Evolutionary conservation across 441 rosid species (phyloP).

Genomic region (Eutrema salsugineum): DNA sequence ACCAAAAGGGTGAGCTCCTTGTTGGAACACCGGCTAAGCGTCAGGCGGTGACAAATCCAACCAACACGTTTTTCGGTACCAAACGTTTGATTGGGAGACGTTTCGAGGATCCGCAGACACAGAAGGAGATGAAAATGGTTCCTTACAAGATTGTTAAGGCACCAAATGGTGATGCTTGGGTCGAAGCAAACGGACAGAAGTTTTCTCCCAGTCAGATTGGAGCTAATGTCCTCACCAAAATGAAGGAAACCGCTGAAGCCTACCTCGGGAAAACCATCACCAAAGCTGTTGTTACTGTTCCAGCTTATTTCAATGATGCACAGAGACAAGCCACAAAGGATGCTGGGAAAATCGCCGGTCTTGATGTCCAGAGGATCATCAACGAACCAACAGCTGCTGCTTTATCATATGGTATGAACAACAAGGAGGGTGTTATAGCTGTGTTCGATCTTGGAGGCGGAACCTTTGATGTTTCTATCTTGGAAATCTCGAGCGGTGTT

Average conservation of each 20-base stretch:
- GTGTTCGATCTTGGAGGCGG: constrained; percentile 59
- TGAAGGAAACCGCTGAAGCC: constrained; percentile 61
- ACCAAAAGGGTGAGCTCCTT: constrained; percentile 47
- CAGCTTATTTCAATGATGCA: constrained; percentile 48
- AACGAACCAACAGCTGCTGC: constrained; percentile 58
- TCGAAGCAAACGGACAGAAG: constrained; percentile 38
- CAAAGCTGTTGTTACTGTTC: constrained; percentile 36
- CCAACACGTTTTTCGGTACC: constrained; percentile 17
- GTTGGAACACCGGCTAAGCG: constrained; percentile 63
- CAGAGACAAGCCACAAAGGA: constrained; percentile 49
- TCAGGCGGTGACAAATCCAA: constrained; percentile 30
- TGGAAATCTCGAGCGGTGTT: constrained; percentile 49
- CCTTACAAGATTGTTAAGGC: constrained; percentile 50
- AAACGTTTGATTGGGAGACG: constrained; percentile 33
- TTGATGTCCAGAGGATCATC: constrained; percentile 45
- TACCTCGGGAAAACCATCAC: constrained; percentile 48
- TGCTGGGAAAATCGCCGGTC: constrained; percentile 44
- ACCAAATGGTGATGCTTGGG: constrained; percentile 50
- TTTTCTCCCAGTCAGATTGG: constrained; percentile 51
- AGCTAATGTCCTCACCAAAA: constrained; percentile 44
- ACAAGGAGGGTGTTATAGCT: constrained; percentile 45
- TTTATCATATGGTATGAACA: constrained; percentile 43
- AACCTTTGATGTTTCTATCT: constrained; percentile 48
- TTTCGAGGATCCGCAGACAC: constrained; percentile 40
- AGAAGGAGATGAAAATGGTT: constrained; percentile 50